Evolutionary conservation across 1,284 basidiomycete species (phyloP), one percentile per base, ranked within the genome.

Genomic region (Trametes hirsuta): DNA sequence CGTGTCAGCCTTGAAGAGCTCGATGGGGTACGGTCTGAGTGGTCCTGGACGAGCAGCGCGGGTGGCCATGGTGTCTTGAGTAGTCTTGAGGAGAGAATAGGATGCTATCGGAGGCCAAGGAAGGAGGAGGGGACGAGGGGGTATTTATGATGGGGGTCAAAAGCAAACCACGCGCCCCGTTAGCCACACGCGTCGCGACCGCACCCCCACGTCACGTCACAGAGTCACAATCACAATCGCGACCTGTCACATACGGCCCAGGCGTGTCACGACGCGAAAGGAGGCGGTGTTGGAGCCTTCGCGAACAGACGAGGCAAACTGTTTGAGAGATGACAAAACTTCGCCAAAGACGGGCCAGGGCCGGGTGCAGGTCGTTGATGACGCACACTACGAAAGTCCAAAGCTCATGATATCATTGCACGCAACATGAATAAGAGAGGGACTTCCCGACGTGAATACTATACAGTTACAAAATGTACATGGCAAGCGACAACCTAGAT

Each of bases 1-100:
- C 22, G 55, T 24, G 39, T 66, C 59, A 39, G 54, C 70, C 77
- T 40, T 84, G 82, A 53, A 90, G 75, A 57, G 86, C 81, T 44
- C 88, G 75, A 51, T 87, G 85, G 66, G 79, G 73, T 37, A 90
- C 77, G 52, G 69, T 47, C 67, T 67, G 8, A 65, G 56, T 11
- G 64, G 64, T 11, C 64, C 64, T 15, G 64, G 61, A 24, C 61
- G 53, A n/a, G 53, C 30, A 8, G 56, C 41, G 48, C 25, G 18
- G 4, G 36, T 39, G 14, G 24, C 47, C 44, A 47, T 46, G 41
- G 30, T 25, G 40, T 51, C 47, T 56, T 53, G 55, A 35, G 22
- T 41, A 30, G 30, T 30, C 30, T 30, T 30, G 30, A 30, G 30
- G 39, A 40, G 51, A 34, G 37, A 53, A 50, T 59, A 54, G 53